A percentile compares a stretch with the other conserved stretches of the same genome.
These are phyloP conservation scores for Trichoderma pleuroti DNA, from an alignment of 2,329 filamentous ascomycete species.

Conservation along the genomic window DNA sequence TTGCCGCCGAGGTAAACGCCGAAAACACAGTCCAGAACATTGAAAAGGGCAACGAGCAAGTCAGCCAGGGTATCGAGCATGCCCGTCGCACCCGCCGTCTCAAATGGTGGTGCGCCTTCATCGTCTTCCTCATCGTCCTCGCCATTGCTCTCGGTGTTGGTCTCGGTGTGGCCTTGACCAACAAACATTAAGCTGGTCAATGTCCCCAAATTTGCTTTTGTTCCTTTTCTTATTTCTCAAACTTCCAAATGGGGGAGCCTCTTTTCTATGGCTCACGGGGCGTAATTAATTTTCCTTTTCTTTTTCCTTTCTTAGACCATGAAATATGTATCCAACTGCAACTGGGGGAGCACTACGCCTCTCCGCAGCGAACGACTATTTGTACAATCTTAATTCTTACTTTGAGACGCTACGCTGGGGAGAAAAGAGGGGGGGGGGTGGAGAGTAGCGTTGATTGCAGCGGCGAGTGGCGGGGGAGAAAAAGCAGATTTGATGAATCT, in stretches of 20 bases:
- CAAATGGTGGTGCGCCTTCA: slow-evolving; percentile 75
- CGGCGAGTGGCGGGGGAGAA: background rate
- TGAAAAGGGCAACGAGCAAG: slow-evolving; percentile 65
- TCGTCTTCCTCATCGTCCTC: slow-evolving; percentile 57
- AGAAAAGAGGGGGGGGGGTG: background rate
- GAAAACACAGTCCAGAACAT: slow-evolving; percentile 63
- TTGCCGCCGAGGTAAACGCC: slow-evolving; percentile 62
- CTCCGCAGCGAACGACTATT: slow-evolving; percentile 15
- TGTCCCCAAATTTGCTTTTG: background rate
- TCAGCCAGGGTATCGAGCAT: slow-evolving; percentile 63
- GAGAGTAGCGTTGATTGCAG: slow-evolving; percentile 10
- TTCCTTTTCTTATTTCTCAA: background rate
- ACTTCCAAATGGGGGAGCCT: background rate
- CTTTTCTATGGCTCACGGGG: slow-evolving; percentile 6
- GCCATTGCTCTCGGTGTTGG: slow-evolving; percentile 53
- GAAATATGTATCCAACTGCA: slow-evolving; percentile 15
- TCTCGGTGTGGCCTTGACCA: slow-evolving; percentile 46
- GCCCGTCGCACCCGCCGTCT: slow-evolving; percentile 67
- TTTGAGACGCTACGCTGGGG: slow-evolving; percentile 9
- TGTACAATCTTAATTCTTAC: slow-evolving; percentile 19
- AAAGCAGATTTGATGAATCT: background rate
- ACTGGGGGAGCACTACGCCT: background rate
- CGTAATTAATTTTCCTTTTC: slow-evolving; percentile 6
- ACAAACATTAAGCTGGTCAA: slow-evolving; percentile 5
- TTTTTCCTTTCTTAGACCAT: slow-evolving; percentile 9